Base-by-base conservation (phyloP, 495 filamentous ascomycete genomes). In the Cladorrhinum samala region DNA sequence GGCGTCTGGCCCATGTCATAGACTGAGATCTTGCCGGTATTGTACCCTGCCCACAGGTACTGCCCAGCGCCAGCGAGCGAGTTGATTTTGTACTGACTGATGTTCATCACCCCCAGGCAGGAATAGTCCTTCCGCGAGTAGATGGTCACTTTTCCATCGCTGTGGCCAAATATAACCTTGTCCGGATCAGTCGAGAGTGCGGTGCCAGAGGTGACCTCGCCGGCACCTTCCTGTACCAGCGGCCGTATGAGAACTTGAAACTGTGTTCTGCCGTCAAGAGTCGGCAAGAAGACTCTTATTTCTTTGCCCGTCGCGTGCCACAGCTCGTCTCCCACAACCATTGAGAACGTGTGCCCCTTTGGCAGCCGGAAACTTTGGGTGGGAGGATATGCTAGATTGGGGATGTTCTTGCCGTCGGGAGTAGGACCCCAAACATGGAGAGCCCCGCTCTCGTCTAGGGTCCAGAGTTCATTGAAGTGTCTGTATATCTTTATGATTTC, bases 41-140 rank as follows among this genome's bases (percentile, higher is more conserved):
- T 95, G 69, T 89, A 97, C 6, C 83, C 94, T 30, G 91, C 89
- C 93, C 93, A 98, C 8, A 98, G 78, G 66, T 89, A 81, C 54
- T 83, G 80, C 1, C 91, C 92, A 8, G 90, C 87, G 7, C 90
- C 88, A 16, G 81, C 81, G 23, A 98, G 77, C 23, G 88, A 86
- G 62, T 89, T 96, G 69, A 97, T 92, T 70, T 96, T 98, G 76
- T 96, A 97, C 3, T 90, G 78, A 68, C 89, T 97, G 54, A 95
- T 81, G 60, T 79, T 94, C 46, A 96, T 73, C 23, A 94, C 77
- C 16, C 80, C 80, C 13, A 94, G 57, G 61, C 90, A 96, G 6
- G 79, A 65, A 53, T 86, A 90, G 60, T 88, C 82, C 8, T 74
- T 74, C 9, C 80, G 77, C 0, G 91, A 92, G 62, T 95, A 97